Evolutionary conservation across 345 rosid genomes (phyloP), one percentile per base, ranked within the genome.

Genomic region (Euphorbia tirucalli): DNA sequence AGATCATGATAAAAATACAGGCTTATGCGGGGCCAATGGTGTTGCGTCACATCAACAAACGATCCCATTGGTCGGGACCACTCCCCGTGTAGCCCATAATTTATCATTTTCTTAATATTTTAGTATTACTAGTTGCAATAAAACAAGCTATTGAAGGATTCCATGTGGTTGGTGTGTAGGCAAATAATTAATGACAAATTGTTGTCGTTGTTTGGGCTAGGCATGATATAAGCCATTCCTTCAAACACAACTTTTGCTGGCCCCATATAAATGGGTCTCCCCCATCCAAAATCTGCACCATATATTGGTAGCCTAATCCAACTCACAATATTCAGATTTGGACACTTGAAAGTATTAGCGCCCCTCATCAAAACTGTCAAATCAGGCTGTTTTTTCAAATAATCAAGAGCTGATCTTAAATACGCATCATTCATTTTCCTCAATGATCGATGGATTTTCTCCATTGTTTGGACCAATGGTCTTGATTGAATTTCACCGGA

Each of bases 341-440:
- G 71, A 24, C 32, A 25, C 25, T 27, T 28, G 3, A 35, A 71
- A 6, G 69, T 35, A 8, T 19, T 18, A 0, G 74, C 43, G 0
- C 69, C 61, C 32, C 56, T 56, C 66, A 11, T 44, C 3, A 63
- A 3, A 5, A 65, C 54, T 10, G 10, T 50, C 0, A 63, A 11
- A 4, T 72, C 80, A 16, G 10, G 9, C 30, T 11, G 63, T 11
- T 57, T 50, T 35, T 67, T 21, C 39, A 68, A 22, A 15, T 37
- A 43, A 61, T 77, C 80, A 10, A 62, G 28, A 0, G 66, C 61
- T 31, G 88, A 86, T 49, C 88, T 83, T 73, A 86, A 61, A 74
- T 88, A 84, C n/a, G 62, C 65, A 46, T 80, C 72, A 21, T 83
- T 67, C 79, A 73, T 82, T 58, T 74, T 74, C 63, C 39, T 74